A percentile compares a stretch with the other conserved stretches of the same genome.
These are phyloP conservation scores for Nicotiana noctiflora DNA, from an alignment of 257 asterid genomes.

Conservation along the genomic window DNA sequence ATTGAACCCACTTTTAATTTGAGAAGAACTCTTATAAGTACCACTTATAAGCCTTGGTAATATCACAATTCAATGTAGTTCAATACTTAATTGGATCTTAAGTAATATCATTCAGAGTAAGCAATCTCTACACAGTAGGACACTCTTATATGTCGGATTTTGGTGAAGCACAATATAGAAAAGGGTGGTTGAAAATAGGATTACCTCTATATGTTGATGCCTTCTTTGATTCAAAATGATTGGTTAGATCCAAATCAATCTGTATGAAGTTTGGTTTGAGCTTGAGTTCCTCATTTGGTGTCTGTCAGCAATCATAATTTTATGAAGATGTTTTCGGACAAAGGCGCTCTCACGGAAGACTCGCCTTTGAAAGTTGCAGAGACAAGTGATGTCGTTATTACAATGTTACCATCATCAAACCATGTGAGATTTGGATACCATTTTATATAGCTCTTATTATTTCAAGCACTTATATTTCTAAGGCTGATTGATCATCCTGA, in stretches of 20 bases:
- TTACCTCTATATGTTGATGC: conserved; percentile 4
- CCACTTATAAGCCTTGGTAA: neutral
- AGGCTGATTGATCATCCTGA: neutral
- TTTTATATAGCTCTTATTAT: neutral
- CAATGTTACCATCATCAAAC: conserved; percentile 88
- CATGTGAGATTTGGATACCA: conserved; percentile 49
- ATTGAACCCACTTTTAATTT: neutral
- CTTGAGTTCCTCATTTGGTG: neutral
- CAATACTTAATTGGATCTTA: neutral
- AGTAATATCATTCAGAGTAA: neutral
- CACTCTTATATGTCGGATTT: neutral
- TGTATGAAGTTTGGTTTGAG: neutral
- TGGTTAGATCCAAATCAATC: neutral
- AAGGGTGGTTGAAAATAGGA: neutral
- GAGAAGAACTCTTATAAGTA: neutral
- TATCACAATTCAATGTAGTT: neutral
- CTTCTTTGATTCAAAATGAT: neutral
- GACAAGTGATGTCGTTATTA: conserved; percentile 73
- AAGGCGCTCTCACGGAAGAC: conserved; percentile 53
- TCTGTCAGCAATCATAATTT: conserved; percentile 49
- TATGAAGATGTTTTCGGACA: conserved; percentile 59
- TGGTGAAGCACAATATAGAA: neutral
- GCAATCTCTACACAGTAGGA: neutral
- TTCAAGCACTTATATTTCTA: neutral
- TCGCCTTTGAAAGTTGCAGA: conserved; percentile 84